phyloP scores from a whole-genome alignment of 331 rosid species.

The Dryas integrifolia region DNA sequence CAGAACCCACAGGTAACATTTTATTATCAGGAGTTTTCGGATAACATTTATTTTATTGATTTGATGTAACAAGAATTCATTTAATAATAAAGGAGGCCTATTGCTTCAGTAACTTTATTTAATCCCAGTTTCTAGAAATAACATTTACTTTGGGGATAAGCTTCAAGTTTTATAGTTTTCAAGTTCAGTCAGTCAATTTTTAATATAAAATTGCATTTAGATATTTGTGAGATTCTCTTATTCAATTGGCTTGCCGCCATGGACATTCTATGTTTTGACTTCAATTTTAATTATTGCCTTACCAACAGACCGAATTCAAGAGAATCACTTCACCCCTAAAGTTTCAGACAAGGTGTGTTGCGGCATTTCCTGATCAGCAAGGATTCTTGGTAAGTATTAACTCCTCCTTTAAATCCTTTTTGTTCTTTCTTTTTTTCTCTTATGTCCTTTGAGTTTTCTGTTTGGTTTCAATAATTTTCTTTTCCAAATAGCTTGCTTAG shows the following conservation, averaged over 20 bases:
- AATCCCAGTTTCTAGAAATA: background rate
- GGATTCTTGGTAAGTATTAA: conserved; percentile 74
- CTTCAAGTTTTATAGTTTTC: background rate
- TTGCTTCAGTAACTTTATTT: background rate
- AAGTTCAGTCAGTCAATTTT: background rate
- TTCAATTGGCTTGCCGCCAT: background rate
- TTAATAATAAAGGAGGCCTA: background rate
- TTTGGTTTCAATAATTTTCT: background rate
- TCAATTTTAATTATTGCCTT: conserved; percentile 8
- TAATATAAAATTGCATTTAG: background rate
- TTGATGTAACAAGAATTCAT: background rate
- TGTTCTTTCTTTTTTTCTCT: background rate
- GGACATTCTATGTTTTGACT: background rate
- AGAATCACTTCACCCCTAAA: conserved; percentile 78
- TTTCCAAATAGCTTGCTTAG: background rate
- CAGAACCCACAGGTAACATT: conserved; percentile 81
- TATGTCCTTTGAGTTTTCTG: background rate
- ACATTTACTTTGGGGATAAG: background rate
- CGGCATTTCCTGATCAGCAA: conserved; percentile 95
- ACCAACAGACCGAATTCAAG: conserved; percentile 66
- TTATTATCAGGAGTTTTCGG: background rate
- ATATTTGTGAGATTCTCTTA: background rate
- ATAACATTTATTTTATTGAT: background rate
- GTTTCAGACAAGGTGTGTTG: conserved; percentile 93
- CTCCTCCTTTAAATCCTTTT: conserved; percentile 9